These are phyloP conservation scores for Penicillium roqueforti DNA, from an alignment of 495 filamentous ascomycete species.

Conservation along the genomic window DNA sequence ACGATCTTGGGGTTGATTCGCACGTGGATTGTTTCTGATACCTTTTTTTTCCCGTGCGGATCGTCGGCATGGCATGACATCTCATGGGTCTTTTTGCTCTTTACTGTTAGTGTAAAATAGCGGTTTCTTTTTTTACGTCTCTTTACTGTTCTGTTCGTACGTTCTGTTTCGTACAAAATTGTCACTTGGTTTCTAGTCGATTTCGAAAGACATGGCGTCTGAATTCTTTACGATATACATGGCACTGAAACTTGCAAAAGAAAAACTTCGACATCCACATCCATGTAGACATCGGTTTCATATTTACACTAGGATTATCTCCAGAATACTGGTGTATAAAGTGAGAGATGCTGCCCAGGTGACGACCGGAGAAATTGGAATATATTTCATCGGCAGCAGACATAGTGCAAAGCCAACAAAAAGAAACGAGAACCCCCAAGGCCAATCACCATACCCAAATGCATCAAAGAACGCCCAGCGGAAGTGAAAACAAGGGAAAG, in stretches of 20 bases:
- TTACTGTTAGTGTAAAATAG: slow-evolving; percentile 24
- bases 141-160: slow-evolving; percentile 5
- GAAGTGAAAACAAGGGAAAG: slow-evolving; percentile 28
- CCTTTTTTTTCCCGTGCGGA: slow-evolving; percentile 8
- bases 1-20: not conserved
- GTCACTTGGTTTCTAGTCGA: not conserved
- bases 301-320: slow-evolving; percentile 15
- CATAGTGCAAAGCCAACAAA: slow-evolving; percentile 17
- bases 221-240: not conserved
- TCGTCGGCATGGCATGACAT: not conserved
- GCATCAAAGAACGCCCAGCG: slow-evolving; percentile 37
- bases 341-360: not conserved
- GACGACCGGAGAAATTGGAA: slow-evolving; percentile 11
- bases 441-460: slow-evolving; percentile 35
- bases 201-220: not conserved
- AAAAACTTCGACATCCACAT: not conserved
- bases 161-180: not conserved
- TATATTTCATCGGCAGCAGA: slow-evolving; percentile 13
- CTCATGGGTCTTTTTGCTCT: slow-evolving; percentile 1
- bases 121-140: slow-evolving; percentile 13
- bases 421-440: slow-evolving; percentile 18
- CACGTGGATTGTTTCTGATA: slow-evolving; percentile 7
- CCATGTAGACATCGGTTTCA: not conserved
- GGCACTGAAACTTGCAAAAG: too few species aligned
- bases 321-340: slow-evolving; percentile 6